Base-by-base conservation (phyloP, 208 protist species). In the Leishmania tarentolae region DNA sequence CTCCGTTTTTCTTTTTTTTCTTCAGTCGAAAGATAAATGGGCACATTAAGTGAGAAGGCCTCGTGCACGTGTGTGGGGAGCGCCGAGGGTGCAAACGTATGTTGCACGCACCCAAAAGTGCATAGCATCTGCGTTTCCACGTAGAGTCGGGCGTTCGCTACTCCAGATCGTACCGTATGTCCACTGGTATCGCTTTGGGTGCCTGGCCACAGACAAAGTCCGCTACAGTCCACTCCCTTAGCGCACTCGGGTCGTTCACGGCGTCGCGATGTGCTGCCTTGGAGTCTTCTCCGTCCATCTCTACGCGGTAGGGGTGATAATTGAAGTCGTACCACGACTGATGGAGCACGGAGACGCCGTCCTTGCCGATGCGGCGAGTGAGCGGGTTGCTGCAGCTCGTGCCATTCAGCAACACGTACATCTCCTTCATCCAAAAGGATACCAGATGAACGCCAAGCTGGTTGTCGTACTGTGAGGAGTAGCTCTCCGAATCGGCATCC, bases 371-470 rank as follows among this genome's bases (percentile, higher is more conserved):
- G 28, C 83, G 83, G 28, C 56, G 69, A 37, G 76, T 56, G 28
- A 42, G 37, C n/a, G 72, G 63, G 42, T 86, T 65, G 50, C 61
- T 78, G 86, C 93, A 97, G 77, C 86, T 91, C 11, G 90, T 89
- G 42, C 84, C 78, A 44, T 94, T 86, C 52, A 98, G 85, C 76
- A 97, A 68, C 28, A 63, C 11, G 40, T 98, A 84, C 52, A 93
- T 95, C 83, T 98, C 91, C 75, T 93, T 94, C 42, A 97, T 98
- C 87, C 98, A 99, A 76, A 90, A 87, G 65, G 99, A 98, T 53
- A 95, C 96, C 4, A 98, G 65, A 9, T 92, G 78, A 24, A 99
- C 75, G 4, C 98, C 98, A 8, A 98, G 74, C 7, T 81, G 56
- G 0, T 56, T 35, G 73, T 99, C 97, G 24, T 84, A 80, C 72